Base-by-base conservation (phyloP, 768 basidiomycete species). In the Xerocomus spinulosus region DNA sequence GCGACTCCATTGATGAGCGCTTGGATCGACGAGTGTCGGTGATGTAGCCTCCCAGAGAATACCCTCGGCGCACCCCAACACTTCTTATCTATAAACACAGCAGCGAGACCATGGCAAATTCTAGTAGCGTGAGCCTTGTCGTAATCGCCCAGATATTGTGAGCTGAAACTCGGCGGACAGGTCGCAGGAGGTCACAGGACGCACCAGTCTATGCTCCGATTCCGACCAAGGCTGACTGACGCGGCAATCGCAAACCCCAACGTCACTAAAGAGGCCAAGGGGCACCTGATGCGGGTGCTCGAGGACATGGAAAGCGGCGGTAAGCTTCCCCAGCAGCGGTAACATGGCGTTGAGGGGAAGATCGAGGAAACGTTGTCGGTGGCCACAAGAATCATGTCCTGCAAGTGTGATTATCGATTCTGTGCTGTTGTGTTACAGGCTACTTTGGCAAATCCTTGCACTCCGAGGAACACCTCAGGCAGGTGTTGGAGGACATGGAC, bases 201-300 rank as follows among this genome's bases (percentile, higher is more conserved):
- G 42, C 26, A 23, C 25, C 25, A 18, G 7, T 28, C 14, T 33
- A 21, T 17, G 14, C 3, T 25, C 2, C 17, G 40, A 15, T 28
- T n/a, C 7, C 26, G 23, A 12, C 9, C 23, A 20, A 5, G 39
- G 23, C 34, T 51, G 21, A 46, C 35, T 18, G 50, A 67, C 52
- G 63, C 62, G 5, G 25, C 52, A 36, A 20, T 66, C 13, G 55
- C 51, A 29, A 66, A 67, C 48, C 61, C 63, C 25, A 49, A 55
- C 2, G 48, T 53, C 29, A 63, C 61, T 37, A 54, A 52, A 9
- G 58, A 57, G 38, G 51, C 53, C 6, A 59, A 63, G 49, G 52
- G 42, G 25, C 57, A 54, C 24, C 68, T 59, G 23, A 54, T 55
- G 42, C 47, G 61, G 24, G 51, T 53, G 20, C 59, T 63, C 30